Base-by-base conservation (phyloP, 2,329 filamentous ascomycete species). In the Geosmithia morbida region DNA sequence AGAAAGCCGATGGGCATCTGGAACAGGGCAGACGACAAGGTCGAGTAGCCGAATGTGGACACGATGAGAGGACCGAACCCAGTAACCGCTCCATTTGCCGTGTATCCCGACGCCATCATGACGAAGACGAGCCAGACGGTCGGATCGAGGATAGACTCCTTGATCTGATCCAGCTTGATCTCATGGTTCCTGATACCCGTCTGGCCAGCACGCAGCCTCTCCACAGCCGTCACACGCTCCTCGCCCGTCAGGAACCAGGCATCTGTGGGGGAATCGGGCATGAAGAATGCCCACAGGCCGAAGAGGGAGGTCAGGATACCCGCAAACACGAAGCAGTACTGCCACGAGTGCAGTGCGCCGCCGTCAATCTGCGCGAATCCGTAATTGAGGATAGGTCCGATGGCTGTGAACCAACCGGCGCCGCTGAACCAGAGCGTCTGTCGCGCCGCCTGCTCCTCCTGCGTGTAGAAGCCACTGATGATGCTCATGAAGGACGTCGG, bases 61-160 rank as follows among this genome's bases (percentile, higher is more conserved):
- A 87, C 81, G 50, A 86, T 86, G 2, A 86, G 64, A 0, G 82
- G 81, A 0, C 82, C 82, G 56, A 86, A 86, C 1, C 81, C 81
- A 37, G 72, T 75, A 11, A 86, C 77, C 7, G 81, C 83, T 10
- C 82, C 82, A 55, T 86, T 86, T 50, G 85, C 75, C 0, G 79
- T 83, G 54, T 85, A 50, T 53, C 71, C 72, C 4, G 69, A 63
- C 13, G 67, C 69, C 70, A 75, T 75, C 62, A 74, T 74, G 22
- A 75, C 57, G 11, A 65, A 62, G 22, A 75, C 60, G 2, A 75
- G 60, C 59, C 68, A 75, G 17, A 73, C 52, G 51, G 73, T 74
- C 40, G 69, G 45, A 50, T 75, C 72, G 7, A 67, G 50, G 2
- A 69, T 37, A 0, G 65, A 62, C 49, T 75, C 72, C 43, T 58